Evolutionary conservation across 352 stramenopile genomes (phyloP).

Genomic region (Phytophthora meadii): DNA sequence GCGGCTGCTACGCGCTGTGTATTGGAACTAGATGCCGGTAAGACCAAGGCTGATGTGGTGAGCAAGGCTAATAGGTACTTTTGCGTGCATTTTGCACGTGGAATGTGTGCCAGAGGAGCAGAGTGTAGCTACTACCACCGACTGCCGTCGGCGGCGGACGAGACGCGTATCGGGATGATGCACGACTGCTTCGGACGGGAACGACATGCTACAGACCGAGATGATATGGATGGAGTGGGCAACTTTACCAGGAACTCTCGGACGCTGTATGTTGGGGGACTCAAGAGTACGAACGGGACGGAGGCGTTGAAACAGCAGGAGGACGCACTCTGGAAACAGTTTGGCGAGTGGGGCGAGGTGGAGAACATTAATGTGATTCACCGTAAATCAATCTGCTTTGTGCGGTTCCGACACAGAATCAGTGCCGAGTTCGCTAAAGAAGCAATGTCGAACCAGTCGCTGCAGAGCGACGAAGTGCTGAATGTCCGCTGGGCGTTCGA

Average conservation of each 20-base stretch:
- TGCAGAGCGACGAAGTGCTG: constrained; percentile 90
- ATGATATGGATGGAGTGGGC: constrained; percentile 94
- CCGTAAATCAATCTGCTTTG: constrained; percentile 92
- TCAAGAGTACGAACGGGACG: constrained; percentile 64
- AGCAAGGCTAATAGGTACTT: constrained; percentile 90
- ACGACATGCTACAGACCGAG: constrained; percentile 89
- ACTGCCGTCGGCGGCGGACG: constrained; percentile 78
- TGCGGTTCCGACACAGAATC: constrained; percentile 83
- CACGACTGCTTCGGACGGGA: constrained; percentile 94
- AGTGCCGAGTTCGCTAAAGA: constrained; percentile 88
- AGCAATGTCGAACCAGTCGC: constrained; percentile 91
- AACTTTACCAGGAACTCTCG: constrained; percentile 92
- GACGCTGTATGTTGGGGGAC: constrained; percentile 91
- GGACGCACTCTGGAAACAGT: constrained; percentile 83
- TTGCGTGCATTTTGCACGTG: constrained; percentile 93
- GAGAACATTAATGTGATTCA: constrained; percentile 95
- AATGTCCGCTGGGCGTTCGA: constrained; percentile 94
- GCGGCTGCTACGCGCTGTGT: constrained; percentile 88
- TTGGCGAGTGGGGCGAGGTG: constrained; percentile 94
- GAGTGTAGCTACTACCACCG: constrained; percentile 95
- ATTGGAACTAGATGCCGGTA: constrained; percentile 86
- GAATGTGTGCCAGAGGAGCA: constrained; percentile 87
- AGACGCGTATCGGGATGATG: constrained; percentile 85
- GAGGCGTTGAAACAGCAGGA: constrained; percentile 66
- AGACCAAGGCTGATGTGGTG: constrained; percentile 91